Percentiles rank a stretch among this genome's conserved stretches.
These are phyloP conservation scores for Microascus cirrosus DNA, from an alignment of 2,329 filamentous ascomycete species.

Conservation along the genomic window DNA sequence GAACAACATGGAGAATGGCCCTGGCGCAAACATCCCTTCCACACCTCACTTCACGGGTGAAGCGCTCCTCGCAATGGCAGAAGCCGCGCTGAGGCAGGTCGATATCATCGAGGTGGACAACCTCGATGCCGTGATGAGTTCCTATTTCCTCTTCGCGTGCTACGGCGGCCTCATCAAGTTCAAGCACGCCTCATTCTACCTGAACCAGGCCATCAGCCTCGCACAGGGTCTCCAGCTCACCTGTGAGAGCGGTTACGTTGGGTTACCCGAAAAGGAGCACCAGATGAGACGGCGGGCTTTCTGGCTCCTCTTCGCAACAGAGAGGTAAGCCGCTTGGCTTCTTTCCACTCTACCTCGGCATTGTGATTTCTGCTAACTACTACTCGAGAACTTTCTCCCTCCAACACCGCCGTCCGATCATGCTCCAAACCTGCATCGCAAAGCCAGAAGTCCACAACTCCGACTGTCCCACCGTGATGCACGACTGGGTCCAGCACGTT, in stretches of 20 bases:
- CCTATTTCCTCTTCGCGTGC: conserved; percentile 18
- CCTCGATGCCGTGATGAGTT: conserved; percentile 16
- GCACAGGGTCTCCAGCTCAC: conserved; percentile 16
- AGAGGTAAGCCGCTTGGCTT: conserved; percentile 9
- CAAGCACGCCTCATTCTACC: conserved; percentile 18
- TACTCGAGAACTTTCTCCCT: conserved; percentile 15
- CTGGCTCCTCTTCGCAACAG: conserved; percentile 22
- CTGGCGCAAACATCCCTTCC: conserved; percentile 9
- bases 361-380: not conserved
- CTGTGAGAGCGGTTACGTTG: conserved; percentile 13
- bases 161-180: conserved; percentile 18
- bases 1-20: conserved; percentile 9
- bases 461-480: conserved; percentile 19
- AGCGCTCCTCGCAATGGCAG: conserved; percentile 14
- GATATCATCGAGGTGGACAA: conserved; percentile 15
- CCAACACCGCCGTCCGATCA: conserved; percentile 16
- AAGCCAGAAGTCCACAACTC: conserved; percentile 19
- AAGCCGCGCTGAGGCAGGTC: conserved; percentile 14
- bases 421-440: conserved; percentile 16
- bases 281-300: conserved; percentile 18
- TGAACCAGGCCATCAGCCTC: conserved; percentile 19
- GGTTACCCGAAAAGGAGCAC: conserved; percentile 11
- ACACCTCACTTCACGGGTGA: conserved; percentile 14
- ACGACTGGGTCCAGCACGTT: conserved; percentile 20
- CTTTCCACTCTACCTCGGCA: not conserved